Percentiles rank a stretch among this genome's conserved stretches.
Evolutionary conservation across 2,329 filamentous ascomycete species (phyloP).

Genomic region (Trichoderma guizhouense): DNA sequence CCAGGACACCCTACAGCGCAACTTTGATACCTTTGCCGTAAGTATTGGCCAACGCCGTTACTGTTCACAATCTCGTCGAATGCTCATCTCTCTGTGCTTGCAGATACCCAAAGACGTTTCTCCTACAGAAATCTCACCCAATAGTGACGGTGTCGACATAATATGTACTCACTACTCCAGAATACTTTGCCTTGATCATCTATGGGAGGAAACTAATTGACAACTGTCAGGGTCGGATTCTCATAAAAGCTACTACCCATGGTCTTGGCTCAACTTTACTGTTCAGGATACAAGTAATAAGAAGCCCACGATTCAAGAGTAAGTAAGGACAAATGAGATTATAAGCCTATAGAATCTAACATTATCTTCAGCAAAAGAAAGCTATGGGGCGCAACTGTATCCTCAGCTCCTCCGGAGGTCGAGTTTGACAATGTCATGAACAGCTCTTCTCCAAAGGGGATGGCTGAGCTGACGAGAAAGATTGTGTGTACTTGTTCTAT

Average conservation of each 20-base stretch:
- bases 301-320: conserved; percentile 24
- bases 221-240: conserved; percentile 59
- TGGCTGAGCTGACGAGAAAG: conserved; percentile 60
- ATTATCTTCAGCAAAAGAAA: neutral
- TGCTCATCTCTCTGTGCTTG: neutral
- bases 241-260: conserved; percentile 66
- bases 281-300: conserved; percentile 34
- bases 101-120: conserved; percentile 34
- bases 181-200: neutral
- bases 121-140: conserved; percentile 28
- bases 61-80: neutral
- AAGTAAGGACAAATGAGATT: neutral
- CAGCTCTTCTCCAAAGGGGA: conserved; percentile 41
- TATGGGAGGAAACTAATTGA: neutral
- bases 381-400: conserved; percentile 33
- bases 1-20: conserved; percentile 41
- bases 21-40: conserved; percentile 41
- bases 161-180: conserved; percentile 29
- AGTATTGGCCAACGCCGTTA: neutral
- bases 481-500: conserved; percentile 48
- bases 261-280: conserved; percentile 43
- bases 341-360: neutral
- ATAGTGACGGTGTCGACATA: conserved; percentile 32
- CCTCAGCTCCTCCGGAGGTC: conserved; percentile 54
- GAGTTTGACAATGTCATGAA: conserved; percentile 59